phyloP scores from a whole-genome alignment of 768 basidiomycete species.

The Pulveroboletus sp. region DNA sequence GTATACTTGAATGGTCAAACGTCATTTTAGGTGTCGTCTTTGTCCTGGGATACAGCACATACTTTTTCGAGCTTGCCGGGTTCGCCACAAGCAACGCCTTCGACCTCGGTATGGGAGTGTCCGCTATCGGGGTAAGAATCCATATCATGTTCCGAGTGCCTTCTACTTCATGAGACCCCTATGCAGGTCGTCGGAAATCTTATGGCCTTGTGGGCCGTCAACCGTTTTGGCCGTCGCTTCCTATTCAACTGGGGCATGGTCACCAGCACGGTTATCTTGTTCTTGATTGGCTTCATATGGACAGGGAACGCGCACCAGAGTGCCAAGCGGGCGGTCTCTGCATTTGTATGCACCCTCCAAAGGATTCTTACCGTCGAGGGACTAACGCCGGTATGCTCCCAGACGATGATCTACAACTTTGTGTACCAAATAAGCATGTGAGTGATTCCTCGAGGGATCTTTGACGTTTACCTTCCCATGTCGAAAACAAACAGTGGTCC shows the following conservation, averaged over 20 bases:
- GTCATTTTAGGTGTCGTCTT: constrained; percentile 21
- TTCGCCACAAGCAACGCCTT: constrained; percentile 28
- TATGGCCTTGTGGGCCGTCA: constrained; percentile 23
- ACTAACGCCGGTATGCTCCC: neutral
- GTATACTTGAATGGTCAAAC: neutral
- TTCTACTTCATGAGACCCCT: neutral
- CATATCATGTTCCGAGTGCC: neutral
- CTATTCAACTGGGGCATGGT: constrained; percentile 29
- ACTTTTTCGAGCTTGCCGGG: constrained; percentile 36
- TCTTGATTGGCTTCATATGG: constrained; percentile 29
- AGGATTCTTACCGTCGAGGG: neutral
- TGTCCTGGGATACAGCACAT: constrained; percentile 27
- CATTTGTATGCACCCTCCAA: constrained; percentile 14
- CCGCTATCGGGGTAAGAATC: constrained; percentile 22
- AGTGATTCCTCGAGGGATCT: neutral
- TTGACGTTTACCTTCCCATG: neutral
- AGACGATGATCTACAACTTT: constrained; percentile 31
- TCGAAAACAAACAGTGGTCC: constrained; percentile 18
- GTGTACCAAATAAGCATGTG: constrained; percentile 26
- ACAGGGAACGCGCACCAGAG: constrained; percentile 7
- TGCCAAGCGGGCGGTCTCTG: constrained; percentile 21
- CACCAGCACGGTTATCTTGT: constrained; percentile 16
- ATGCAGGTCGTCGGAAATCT: constrained; percentile 24
- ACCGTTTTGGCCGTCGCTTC: constrained; percentile 22
- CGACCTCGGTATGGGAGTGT: constrained; percentile 28